phyloP scores from a whole-genome alignment of 2,329 filamentous ascomycete genomes.

The Ophioceras dolichostomum region DNA sequence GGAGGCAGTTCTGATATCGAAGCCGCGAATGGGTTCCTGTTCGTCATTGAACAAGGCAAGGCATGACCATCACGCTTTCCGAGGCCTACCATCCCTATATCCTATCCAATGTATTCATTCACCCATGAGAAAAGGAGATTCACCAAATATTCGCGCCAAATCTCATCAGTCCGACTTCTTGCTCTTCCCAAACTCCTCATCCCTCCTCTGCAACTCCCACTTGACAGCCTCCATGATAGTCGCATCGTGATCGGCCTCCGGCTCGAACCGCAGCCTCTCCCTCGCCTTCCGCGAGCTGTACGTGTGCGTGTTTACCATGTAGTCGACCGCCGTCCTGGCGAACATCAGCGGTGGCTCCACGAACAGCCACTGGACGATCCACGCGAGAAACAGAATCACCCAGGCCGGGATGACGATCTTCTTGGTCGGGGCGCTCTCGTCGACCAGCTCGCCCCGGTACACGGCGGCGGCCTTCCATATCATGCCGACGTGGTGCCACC shows the following conservation, averaged over 20 bases:
- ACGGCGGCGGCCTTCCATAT: constrained; percentile 11
- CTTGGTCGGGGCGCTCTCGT: neutral
- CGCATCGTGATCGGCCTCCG: constrained; percentile 7
- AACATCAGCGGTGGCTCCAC: constrained; percentile 12
- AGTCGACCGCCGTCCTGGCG: constrained; percentile 10
- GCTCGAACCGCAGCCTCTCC: constrained; percentile 8
- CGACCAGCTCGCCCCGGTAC: constrained; percentile 4
- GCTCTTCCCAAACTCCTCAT: neutral
- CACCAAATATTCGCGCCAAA: no score
- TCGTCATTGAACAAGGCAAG: no score
- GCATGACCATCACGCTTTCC: no score
- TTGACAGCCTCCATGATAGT: constrained; percentile 7
- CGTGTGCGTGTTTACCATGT: constrained; percentile 10
- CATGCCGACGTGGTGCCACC: constrained; percentile 16
- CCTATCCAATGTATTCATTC: no score
- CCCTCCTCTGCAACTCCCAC: constrained; percentile 6
- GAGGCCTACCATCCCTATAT: no score
- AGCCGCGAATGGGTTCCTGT: no score
- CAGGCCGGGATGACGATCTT: constrained; percentile 12
- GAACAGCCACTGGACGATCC: constrained; percentile 9
- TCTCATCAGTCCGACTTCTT: no score
- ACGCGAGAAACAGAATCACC: constrained; percentile 9
- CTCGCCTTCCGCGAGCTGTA: constrained; percentile 9
- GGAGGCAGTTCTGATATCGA: no score
- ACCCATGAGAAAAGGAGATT: no score